Base-by-base conservation (phyloP, 495 filamentous ascomycete species). In the Penicillium waksmanii region DNA sequence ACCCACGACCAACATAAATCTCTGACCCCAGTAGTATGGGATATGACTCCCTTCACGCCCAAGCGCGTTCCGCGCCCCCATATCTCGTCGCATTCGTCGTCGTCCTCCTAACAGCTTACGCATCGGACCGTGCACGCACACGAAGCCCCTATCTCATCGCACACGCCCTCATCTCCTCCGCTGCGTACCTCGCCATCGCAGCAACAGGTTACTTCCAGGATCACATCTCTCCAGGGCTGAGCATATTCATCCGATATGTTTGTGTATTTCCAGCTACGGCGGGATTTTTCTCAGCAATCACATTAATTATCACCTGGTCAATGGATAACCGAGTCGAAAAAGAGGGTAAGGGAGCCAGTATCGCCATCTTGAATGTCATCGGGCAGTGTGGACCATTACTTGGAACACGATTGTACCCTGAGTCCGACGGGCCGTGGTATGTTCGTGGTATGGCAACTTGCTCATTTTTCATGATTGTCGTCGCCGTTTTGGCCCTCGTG, bases 271-370 rank as follows among this genome's bases (percentile, higher is more conserved):
- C 84, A 1, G 84, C 85, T 9, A 73, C 73, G 10, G 69, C 77
- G 2, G 85, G 85, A 9, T 88, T 88, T 73, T 88, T 88, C 72
- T 83, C 82, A 11, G 79, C 79, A 11, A 80, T 87, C 57, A 85
- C 85, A 0, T 67, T 87, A 11, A 84, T 88, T 55, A 85, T 88
- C 58, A 87, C 85, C 43, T 87, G 85, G 85, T 84, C 82, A 17
- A 78, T 88, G 72, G 86, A 87, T 61, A 87, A 87, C 66, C 82
- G 85, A 27, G 66, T 72, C 48, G 80, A 77, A 15, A 80, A 85
- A 12, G 78, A 81, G 57, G 76, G 74, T 15, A 84, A 84, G 36
- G 85, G 84, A 0, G 80, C 83, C 0, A 84, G 84, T 44, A 78
- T 87, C 27, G 79, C 80, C 11, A 74, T 87, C 31, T 60, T 88